Evolutionary conservation across 371 early-diverging fungal species (phyloP), one percentile per base, ranked within the genome.

Genomic region (Mucor plumbeus): DNA sequence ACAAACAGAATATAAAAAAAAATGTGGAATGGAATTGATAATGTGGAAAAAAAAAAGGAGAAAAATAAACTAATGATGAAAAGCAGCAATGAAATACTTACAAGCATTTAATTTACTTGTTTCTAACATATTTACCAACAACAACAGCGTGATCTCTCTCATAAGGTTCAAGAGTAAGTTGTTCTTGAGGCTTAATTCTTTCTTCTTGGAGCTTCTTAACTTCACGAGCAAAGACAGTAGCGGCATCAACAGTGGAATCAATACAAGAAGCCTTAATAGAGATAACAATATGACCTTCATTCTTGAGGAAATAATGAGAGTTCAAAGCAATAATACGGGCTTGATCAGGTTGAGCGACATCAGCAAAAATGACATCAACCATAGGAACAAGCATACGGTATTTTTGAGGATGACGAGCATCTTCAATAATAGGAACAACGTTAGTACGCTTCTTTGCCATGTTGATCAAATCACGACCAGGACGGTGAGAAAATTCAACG

Each of bases 181-280:
- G 99, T 87, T 99, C 99, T 81, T 94, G 94, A 63, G 99, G 99
- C 90, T 98, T 99, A 78, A 99, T 95, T 78, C 93, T 91, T 75
- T 99, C 97, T 82, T 95, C 95, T 81, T 96, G 97, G 64, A 99
- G 88, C 87, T 98, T 98, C 87, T 98, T 95, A 65, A 99, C 97
- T 87, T 99, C 99, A 61, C 93, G 90, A n/a, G 99, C 99, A 86
- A 99, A 99, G 59, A 99, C 83, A 55, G 92, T 95, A 57, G 96
- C 92, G 36, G 99, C 98, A 76, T 95, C 97, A 11, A 97, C 95
- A 7, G 99, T 97, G 44, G 99, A 99, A 87, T 99, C 99, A 72
- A 99, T 99, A 89, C 99, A 99, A 88, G 99, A 99, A 65, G 99
- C 99, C 92, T 99, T 99, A 88, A 99, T 99, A 58, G 97, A 97